phyloP scores from a whole-genome alignment of 306 rosid genomes.

The Medicago ruthenica region DNA sequence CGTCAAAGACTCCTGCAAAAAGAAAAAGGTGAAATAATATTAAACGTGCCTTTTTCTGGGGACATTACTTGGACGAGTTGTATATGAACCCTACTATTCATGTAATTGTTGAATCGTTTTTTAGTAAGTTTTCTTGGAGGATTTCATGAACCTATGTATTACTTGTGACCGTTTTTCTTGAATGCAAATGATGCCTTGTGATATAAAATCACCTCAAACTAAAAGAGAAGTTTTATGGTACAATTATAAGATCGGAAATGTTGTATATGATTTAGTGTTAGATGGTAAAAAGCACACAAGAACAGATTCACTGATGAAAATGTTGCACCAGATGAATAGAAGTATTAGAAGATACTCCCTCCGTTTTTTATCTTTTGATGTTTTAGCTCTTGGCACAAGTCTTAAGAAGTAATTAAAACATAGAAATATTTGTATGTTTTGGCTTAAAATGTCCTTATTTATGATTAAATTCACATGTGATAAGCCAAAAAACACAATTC shows the following conservation, averaged over 20 bases:
- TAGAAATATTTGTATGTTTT: too few species aligned
- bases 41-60: neutral
- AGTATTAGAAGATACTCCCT: neutral
- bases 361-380: too few species aligned
- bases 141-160: conserved; percentile 6
- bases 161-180: neutral
- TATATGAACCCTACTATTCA: conserved; percentile 38
- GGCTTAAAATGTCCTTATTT: too few species aligned
- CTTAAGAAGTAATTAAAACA: too few species aligned
- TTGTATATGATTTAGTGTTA: neutral
- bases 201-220: neutral
- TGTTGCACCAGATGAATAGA: neutral
- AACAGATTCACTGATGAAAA: neutral
- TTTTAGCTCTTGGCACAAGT: too few species aligned
- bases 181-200: conserved; percentile 25
- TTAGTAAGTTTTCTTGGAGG: conserved; percentile 36
- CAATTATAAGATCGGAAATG: neutral
- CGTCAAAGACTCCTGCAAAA: conserved; percentile 70
- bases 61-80: conserved; percentile 35
- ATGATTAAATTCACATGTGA: too few species aligned
- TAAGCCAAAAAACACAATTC: too few species aligned
- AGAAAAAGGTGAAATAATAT: conserved; percentile 76
- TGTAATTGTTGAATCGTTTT: conserved; percentile 31
- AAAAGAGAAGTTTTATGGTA: neutral
- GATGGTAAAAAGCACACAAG: neutral